phyloP scores from a whole-genome alignment of 2,329 filamentous ascomycete genomes.

The Colletotrichum lentis region DNA sequence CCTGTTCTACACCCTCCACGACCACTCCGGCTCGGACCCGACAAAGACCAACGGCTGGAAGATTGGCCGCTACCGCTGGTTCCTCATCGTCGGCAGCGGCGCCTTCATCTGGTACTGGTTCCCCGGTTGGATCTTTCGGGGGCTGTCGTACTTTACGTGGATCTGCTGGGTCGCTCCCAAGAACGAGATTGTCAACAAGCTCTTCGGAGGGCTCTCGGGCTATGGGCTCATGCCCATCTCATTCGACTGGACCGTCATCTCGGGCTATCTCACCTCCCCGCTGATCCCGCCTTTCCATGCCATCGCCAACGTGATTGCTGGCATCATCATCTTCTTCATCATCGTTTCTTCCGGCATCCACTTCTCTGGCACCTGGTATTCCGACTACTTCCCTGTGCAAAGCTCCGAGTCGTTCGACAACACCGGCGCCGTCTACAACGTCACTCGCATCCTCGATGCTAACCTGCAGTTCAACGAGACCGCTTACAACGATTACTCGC shows the following conservation, averaged over 20 bases:
- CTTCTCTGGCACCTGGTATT: slow-evolving; percentile 64
- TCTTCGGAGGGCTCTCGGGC: slow-evolving; percentile 70
- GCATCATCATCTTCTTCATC: slow-evolving; percentile 61
- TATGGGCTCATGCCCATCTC: slow-evolving; percentile 70
- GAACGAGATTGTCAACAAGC: slow-evolving; percentile 68
- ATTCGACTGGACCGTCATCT: slow-evolving; percentile 71
- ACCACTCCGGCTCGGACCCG: slow-evolving; percentile 63
- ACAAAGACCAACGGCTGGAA: slow-evolving; percentile 63
- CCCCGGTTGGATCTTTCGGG: slow-evolving; percentile 69
- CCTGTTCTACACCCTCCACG: slow-evolving; percentile 71
- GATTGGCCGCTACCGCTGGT: slow-evolving; percentile 66
- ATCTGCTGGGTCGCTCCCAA: slow-evolving; percentile 69
- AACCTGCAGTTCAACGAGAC: slow-evolving; percentile 66
- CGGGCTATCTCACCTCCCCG: slow-evolving; percentile 64
- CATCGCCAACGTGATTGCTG: slow-evolving; percentile 65
- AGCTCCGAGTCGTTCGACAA: slow-evolving; percentile 71
- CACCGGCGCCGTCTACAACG: slow-evolving; percentile 66
- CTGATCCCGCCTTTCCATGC: slow-evolving; percentile 68
- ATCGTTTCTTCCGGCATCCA: slow-evolving; percentile 66
- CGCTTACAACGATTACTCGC: slow-evolving; percentile 71
- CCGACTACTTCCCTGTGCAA: slow-evolving; percentile 69
- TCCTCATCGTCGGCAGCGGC: slow-evolving; percentile 59
- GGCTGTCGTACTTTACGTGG: slow-evolving; percentile 68
- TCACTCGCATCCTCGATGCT: slow-evolving; percentile 64
- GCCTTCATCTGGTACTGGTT: slow-evolving; percentile 69